Percentiles rank a stretch among this genome's conserved stretches.
These are phyloP conservation scores for Anisogramma anomala DNA, from an alignment of 2,329 filamentous ascomycete genomes.

Conservation along the genomic window DNA sequence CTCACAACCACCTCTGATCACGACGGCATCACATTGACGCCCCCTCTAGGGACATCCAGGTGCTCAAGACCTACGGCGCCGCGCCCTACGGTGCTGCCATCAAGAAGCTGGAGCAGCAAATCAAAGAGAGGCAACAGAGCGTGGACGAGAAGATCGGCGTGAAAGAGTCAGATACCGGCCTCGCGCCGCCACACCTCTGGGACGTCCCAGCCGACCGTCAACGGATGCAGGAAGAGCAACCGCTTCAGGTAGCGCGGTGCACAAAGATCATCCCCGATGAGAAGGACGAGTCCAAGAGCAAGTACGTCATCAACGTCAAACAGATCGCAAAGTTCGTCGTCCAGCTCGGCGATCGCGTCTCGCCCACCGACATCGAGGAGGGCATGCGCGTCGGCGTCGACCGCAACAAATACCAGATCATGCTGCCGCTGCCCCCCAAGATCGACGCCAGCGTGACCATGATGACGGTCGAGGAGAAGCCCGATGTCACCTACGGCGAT, in stretches of 20 bases:
- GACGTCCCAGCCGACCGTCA: slow-evolving; percentile 95
- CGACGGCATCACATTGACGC: slow-evolving; percentile 5
- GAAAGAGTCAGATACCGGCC: slow-evolving; percentile 96
- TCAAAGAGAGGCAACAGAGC: slow-evolving; percentile 96
- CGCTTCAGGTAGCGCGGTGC: slow-evolving; percentile 91
- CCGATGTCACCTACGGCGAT: slow-evolving; percentile 96
- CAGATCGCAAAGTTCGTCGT: slow-evolving; percentile 99
- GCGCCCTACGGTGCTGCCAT: slow-evolving; percentile 87
- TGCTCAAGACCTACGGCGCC: slow-evolving; percentile 96
- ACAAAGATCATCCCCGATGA: slow-evolving; percentile 99
- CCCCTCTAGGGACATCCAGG: slow-evolving; percentile 77
- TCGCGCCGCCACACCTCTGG: slow-evolving; percentile 97
- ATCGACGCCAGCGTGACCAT: slow-evolving; percentile 98
- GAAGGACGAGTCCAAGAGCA: slow-evolving; percentile 93
- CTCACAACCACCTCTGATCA: neutral
- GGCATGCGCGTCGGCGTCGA: slow-evolving; percentile 98
- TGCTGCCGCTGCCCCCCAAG: slow-evolving; percentile 90
- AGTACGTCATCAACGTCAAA: slow-evolving; percentile 99
- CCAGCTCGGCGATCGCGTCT: slow-evolving; percentile 90
- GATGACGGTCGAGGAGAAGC: slow-evolving; percentile 99
- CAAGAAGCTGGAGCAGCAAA: slow-evolving; percentile 97
- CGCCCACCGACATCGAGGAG: slow-evolving; percentile 97
- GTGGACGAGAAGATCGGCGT: slow-evolving; percentile 98
- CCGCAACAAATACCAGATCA: slow-evolving; percentile 97
- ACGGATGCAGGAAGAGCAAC: slow-evolving; percentile 97